Conservation (phyloP, 2,329 filamentous ascomycete species). For the Colletotrichum paranaense region DNA sequence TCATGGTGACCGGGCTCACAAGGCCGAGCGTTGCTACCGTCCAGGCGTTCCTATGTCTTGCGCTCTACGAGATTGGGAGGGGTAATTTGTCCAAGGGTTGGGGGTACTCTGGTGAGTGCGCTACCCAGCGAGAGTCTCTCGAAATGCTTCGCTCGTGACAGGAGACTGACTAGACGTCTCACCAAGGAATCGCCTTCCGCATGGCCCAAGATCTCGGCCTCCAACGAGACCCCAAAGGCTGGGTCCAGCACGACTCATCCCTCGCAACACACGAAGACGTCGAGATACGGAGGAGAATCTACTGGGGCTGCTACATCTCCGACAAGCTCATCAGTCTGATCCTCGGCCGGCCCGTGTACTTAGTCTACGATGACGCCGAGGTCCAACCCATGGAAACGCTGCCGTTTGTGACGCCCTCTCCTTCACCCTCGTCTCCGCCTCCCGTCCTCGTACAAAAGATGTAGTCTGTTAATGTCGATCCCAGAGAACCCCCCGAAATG, state of each 20-base stretch:
- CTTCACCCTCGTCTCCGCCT: not conserved
- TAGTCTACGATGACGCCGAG: constrained; percentile 33
- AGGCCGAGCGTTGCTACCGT: constrained; percentile 40
- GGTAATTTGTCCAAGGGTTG: constrained; percentile 44
- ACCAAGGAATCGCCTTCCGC: constrained; percentile 42
- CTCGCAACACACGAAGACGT: constrained; percentile 39
- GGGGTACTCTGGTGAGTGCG: constrained; percentile 40
- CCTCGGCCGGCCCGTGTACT: constrained; percentile 35
- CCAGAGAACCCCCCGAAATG: constrained; percentile 38
- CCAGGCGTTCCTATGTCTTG: constrained; percentile 42
- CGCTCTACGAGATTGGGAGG: constrained; percentile 42
- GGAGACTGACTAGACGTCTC: not conserved
- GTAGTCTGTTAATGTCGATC: accelerated
- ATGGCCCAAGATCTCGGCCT: constrained; percentile 45
- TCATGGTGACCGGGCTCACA: constrained; percentile 40
- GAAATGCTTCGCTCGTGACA: not conserved
- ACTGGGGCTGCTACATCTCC: constrained; percentile 44
- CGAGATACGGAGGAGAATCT: constrained; percentile 43
- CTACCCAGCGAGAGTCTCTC: not conserved
- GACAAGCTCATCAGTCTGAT: constrained; percentile 41
- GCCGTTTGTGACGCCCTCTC: not conserved
- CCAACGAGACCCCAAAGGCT: constrained; percentile 40
- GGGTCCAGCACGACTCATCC: constrained; percentile 38
- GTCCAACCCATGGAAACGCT: constrained; percentile 26
- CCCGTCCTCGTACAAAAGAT: no score